Evolutionary conservation across 306 rosid genomes (phyloP).

Genomic region (Sphenostylis stenocarpa): DNA sequence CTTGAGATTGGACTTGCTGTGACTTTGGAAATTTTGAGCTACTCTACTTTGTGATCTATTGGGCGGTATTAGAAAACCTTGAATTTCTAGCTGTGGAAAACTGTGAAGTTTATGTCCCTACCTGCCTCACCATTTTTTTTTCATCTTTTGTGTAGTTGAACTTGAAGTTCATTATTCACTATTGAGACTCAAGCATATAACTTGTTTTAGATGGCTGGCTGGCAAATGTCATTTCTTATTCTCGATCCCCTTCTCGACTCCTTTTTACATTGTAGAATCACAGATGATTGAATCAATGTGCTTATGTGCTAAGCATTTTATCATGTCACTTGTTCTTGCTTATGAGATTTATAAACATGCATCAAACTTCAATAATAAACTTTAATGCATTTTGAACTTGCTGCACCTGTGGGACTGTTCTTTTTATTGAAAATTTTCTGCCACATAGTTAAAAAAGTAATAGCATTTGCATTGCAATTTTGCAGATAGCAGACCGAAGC

Average conservation of each 20-base stretch:
- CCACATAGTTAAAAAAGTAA: not conserved
- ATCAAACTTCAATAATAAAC: not conserved
- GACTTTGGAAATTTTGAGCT: slow-evolving; percentile 18
- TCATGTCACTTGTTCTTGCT: slow-evolving; percentile 2
- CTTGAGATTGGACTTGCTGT: slow-evolving; percentile 6
- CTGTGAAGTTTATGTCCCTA: not conserved
- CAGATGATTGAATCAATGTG: slow-evolving; percentile 3
- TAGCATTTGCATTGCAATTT: slow-evolving; percentile 28
- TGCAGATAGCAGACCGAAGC: slow-evolving; percentile 84
- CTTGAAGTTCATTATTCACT: not conserved
- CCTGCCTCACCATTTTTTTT: not conserved
- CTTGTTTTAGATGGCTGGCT: not conserved
- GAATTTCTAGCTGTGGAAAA: not conserved
- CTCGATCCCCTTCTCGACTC: not conserved
- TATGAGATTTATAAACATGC: slow-evolving; percentile 1
- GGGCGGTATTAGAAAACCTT: not conserved
- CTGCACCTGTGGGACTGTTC: not conserved
- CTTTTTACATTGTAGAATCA: not conserved
- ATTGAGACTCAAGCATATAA: not conserved
- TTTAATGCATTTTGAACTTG: not conserved
- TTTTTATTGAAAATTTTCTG: not conserved
- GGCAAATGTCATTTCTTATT: not conserved
- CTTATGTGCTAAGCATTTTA: not conserved
- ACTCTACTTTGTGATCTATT: slow-evolving; percentile 15
- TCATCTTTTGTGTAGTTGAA: not conserved